These are phyloP conservation scores for Cymbomonas tetramitiformis DNA, from an alignment of 139 green algal species.

Conservation along the genomic window DNA sequence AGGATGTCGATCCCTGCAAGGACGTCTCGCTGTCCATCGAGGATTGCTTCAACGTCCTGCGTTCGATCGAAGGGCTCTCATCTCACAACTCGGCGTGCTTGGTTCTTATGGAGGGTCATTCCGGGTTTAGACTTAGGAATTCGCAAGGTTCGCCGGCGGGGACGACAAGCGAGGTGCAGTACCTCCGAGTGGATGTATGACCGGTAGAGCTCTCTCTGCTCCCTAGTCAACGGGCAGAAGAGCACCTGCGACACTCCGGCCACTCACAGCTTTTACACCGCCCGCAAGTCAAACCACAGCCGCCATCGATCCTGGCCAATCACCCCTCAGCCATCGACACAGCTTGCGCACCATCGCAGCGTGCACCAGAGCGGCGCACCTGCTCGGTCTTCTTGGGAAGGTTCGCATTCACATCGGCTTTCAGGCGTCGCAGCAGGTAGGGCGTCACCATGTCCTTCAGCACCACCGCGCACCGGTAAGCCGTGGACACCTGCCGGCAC, in stretches of 20 bases:
- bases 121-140: too few relatives aligned
- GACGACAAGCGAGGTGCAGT: neutral
- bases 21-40: constrained; percentile 41
- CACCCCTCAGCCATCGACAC: neutral
- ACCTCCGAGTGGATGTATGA: constrained; percentile 14
- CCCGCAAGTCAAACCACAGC: neutral
- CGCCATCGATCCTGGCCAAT: too few relatives aligned
- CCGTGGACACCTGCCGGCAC: too few relatives aligned
- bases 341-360: too few relatives aligned
- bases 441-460: constrained; percentile 85
- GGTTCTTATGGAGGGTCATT: too few relatives aligned
- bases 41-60: constrained; percentile 27
- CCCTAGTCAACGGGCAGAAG: constrained; percentile 69
- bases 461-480: constrained; percentile 74
- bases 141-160: neutral
- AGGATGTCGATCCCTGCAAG: constrained; percentile 87
- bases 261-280: too few relatives aligned
- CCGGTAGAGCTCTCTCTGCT: constrained; percentile 76
- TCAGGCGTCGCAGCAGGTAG: constrained; percentile 85
- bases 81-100: too few relatives aligned
- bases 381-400: constrained; percentile 91
- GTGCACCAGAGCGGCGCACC: too few relatives aligned
- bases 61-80: too few relatives aligned
- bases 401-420: constrained; percentile 68
- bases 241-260: too few relatives aligned